Base-by-base conservation (phyloP, 176 grass and related monocot genomes). In the Zizania latifolia region DNA sequence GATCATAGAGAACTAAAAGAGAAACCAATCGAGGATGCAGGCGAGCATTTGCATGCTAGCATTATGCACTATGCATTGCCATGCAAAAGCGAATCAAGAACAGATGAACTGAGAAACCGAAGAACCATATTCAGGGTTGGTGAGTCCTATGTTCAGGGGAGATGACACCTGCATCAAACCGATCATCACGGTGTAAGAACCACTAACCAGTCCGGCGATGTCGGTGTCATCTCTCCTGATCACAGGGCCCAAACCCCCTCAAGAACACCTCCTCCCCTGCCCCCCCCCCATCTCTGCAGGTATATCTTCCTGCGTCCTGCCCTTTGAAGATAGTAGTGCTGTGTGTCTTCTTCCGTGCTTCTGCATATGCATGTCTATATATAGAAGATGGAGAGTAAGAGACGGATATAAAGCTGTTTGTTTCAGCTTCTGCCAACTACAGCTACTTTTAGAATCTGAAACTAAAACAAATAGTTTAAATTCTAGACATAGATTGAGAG, bases 161-260 rank as follows among this genome's bases (percentile, higher is more conserved):
- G 76, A 86, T 80, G 84, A 90, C 88, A 86, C 80, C 84, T 0
- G 17, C 75, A 62, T 74, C 80, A 36, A 39, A 58, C 46, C 36
- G 65, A 45, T 14, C 32, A 41, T 23, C 33, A 48, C 19, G 12
- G 23, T 0, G 2, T 43, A 14, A 44, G 24, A 45, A 45, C 24
- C 38, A 70, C 4, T 2, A 5, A 24, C 14, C 6, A 0, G 23
- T 62, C 50, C 28, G 3, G 37, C 1, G 75, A 61, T 3, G 70
- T 57, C 58, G 88, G 88, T 90, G 84, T 90, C 88, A 90, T 90
- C 88, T 90, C 80, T 90, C 88, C 88, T 90, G 88, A 86, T 1
- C 84, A 60, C 60, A 83, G 88, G 72, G 56, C 70, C 45, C 62
- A 34, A 74, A 38, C 48, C 85, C 51, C 50, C 59, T 61, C 45